Base-by-base conservation (phyloP, 768 basidiomycete genomes). In the Gymnopilus junonius region DNA sequence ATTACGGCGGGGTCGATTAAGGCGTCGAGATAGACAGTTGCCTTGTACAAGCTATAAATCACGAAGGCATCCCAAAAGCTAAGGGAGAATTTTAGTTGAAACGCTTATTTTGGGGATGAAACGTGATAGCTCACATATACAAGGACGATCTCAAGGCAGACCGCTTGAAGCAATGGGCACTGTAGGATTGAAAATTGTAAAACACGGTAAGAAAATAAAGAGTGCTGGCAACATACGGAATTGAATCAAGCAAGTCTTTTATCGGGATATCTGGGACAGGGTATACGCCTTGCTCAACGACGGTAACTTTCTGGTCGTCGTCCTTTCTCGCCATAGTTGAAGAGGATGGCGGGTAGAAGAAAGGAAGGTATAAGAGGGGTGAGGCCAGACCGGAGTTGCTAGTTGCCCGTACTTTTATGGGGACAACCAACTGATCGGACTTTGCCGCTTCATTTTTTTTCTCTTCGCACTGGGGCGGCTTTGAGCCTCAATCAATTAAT, bases 111-210 rank as follows among this genome's bases (percentile, higher is more conserved):
- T 35, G 55, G 55, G 3, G 10, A 27, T 27, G 20, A 45, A 15
- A 29, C 23, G 25, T 12, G 42, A 6, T 27, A 17, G 75, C 88
- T 62, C 75, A 93, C 92, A 97, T 80, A 75, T 97, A 95, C 55
- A 83, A 62, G 1, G 87, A 88, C 4, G 94, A 95, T 73, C 82
- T 84, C 69, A 95, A 64, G 4, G 94, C 92, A 0, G 94, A 96
- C 63, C 97, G 92, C 80, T 96, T 83, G 79, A 89, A 94, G 81
- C 97, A 98, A 77, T 94, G 94, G 8, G 90, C 67, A 14, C 92
- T 93, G 48, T 7, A 64, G 29, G 42, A 53, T 25, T 11, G 23
- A 15, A 15, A 29, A 63, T 61, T 59, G 58, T 57, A 57, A 37
- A 56, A 27, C 27, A 69, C 23, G 61, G 50, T 37, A 8, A 11